Base-by-base conservation (phyloP, 495 filamentous ascomycete genomes). In the Terfezia claveryi region DNA sequence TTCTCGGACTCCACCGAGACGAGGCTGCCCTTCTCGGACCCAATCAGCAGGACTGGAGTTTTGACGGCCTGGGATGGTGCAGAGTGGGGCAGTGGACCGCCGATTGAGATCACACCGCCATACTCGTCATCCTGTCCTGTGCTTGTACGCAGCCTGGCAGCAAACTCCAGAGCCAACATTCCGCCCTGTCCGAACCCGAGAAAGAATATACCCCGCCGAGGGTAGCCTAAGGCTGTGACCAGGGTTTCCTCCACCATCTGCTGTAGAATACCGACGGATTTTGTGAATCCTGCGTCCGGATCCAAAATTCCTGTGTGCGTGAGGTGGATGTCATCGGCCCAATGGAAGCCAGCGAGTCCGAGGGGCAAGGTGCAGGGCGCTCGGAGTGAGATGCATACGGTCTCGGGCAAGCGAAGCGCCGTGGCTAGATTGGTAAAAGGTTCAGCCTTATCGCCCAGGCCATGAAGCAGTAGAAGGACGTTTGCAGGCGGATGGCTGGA, bases 181-280 rank as follows among this genome's bases (percentile, higher is more conserved):
- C 81, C 91, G 8, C 91, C 89, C 67, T 98, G 91, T 4, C 85
- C 87, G 56, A 83, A 86, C 5, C 91, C 91, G 56, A 88, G 78
- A 10, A 95, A 63, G 59, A 93, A 60, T 9, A 96, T 76, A 61
- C 87, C 81, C 20, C 74, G 68, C 17, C 69, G 55, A 46, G 69
- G 69, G 72, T 81, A 96, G 9, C 82, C 83, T 59, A 83, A 94
- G 60, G 76, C 80, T 14, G 57, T 61, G 0, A 88, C 60, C 14
- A 95, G 66, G 0, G 72, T 73, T 8, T 75, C 72, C 11, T 74
- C 69, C 0, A 94, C 67, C 0, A 92, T 57, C n/a, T 71, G 70
- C 0, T 74, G 66, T 23, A 75, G 55, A 4, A 80, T 49, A 8
- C 59, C 53, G 23, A 68, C 69, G 0, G 79, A 69, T 11, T 71